Conservation (phyloP, 257 asterid genomes). For the Scutellaria baicalensis region DNA sequence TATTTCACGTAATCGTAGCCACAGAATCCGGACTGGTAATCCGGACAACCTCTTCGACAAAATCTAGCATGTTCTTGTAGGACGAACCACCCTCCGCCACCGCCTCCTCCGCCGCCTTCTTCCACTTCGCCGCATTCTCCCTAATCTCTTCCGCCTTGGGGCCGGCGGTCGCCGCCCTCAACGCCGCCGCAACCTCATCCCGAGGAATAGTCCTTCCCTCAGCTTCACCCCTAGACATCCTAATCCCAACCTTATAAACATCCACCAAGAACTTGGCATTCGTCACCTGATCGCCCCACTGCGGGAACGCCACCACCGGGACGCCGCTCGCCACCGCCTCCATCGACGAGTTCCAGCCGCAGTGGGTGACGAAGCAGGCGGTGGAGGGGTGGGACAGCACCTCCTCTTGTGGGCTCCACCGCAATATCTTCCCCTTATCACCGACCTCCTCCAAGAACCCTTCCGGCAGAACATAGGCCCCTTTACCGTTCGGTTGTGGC, state of each 20-base stretch:
- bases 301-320: conserved; percentile 68
- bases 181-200: conserved; percentile 47
- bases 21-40: neutral
- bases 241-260: conserved; percentile 52
- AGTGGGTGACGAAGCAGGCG: conserved; percentile 71
- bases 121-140: conserved; percentile 55
- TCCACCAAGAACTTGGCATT: conserved; percentile 74
- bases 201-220: conserved; percentile 37
- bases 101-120: conserved; percentile 60
- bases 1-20: neutral
- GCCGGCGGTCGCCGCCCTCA: conserved; percentile 39
- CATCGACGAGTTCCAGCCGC: conserved; percentile 84
- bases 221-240: conserved; percentile 54
- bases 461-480: conserved; percentile 29
- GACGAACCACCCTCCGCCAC: conserved; percentile 66
- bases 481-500: conserved; percentile 6
- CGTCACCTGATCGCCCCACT: conserved; percentile 86
- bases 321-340: conserved; percentile 71
- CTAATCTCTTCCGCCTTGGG: conserved; percentile 45
- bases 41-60: conserved; percentile 31
- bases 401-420: conserved; percentile 69
- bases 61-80: conserved; percentile 29
- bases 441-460: conserved; percentile 44
- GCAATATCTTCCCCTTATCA: conserved; percentile 45
- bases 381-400: conserved; percentile 68